phyloP scores from a whole-genome alignment of 2,329 filamentous ascomycete species.

The Penicillium sp. region DNA sequence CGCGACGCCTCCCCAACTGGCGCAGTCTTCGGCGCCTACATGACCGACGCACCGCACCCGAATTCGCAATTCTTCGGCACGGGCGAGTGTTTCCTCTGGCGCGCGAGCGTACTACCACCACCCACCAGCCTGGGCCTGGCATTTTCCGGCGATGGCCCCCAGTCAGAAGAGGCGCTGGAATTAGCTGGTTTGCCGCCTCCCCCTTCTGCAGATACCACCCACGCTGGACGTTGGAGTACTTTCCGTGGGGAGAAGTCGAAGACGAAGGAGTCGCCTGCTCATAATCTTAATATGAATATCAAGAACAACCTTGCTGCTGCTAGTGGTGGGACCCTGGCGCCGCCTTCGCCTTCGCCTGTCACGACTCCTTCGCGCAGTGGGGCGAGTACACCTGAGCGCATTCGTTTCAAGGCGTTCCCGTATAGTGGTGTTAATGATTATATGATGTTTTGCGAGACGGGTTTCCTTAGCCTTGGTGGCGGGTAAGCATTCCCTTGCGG shows the following conservation, averaged over 20 bases:
- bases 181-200: conserved; percentile 68
- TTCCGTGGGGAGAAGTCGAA: conserved; percentile 41
- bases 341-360: conserved; percentile 29
- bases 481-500: conserved; percentile 53
- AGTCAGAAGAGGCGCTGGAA: conserved; percentile 50
- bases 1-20: conserved; percentile 63
- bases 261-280: conserved; percentile 23
- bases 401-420: conserved; percentile 96
- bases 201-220: conserved; percentile 68
- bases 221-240: conserved; percentile 65
- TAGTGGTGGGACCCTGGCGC: conserved; percentile 28
- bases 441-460: conserved; percentile 87
- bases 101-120: conserved; percentile 67
- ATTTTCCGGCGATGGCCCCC: conserved; percentile 19
- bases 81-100: conserved; percentile 94
- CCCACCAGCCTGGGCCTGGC: conserved; percentile 19
- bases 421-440: conserved; percentile 97
- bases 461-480: conserved; percentile 84
- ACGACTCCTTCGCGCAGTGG: conserved; percentile 43
- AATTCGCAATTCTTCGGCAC: conserved; percentile 88
- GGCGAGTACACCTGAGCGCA: conserved; percentile 68
- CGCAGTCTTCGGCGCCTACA: conserved; percentile 83
- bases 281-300: conserved; percentile 29
- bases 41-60: conserved; percentile 85
- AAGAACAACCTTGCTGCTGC: conserved; percentile 29